Evolutionary conservation across 2,329 filamentous ascomycete species (phyloP).

Genomic region (Aureobasidium uvarum): DNA sequence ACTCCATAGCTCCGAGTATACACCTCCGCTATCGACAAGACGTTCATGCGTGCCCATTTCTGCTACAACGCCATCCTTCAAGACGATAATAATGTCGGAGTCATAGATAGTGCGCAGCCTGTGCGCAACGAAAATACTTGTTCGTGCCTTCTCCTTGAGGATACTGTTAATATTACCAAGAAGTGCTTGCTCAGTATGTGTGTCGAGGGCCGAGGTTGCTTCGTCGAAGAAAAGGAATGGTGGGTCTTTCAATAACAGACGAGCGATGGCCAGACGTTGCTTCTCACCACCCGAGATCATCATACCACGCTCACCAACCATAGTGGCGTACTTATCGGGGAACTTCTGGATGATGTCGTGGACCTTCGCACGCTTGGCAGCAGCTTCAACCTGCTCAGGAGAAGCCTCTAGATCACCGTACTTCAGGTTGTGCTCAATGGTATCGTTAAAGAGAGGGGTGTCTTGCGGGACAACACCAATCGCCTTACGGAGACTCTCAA

Average conservation of each 20-base stretch:
- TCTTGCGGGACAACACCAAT: constrained; percentile 98
- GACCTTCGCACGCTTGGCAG: constrained; percentile 78
- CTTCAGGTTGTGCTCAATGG: constrained; percentile 90
- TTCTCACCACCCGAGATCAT: constrained; percentile 97
- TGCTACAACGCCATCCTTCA: constrained; percentile 78
- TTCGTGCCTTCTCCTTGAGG: constrained; percentile 79
- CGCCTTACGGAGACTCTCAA: constrained; percentile 77
- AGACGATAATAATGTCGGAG: constrained; percentile 84
- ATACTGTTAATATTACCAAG: constrained; percentile 93
- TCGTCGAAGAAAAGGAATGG: constrained; percentile 93
- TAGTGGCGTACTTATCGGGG: constrained; percentile 85
- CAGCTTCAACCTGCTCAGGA: constrained; percentile 68
- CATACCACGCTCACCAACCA: constrained; percentile 89
- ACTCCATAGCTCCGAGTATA: constrained; percentile 91
- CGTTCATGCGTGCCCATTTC: constrained; percentile 86
- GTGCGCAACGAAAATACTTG: constrained; percentile 94
- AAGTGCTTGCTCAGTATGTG: constrained; percentile 86
- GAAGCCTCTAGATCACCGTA: constrained; percentile 82
- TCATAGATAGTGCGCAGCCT: constrained; percentile 91
- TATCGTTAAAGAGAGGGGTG: constrained; percentile 95
- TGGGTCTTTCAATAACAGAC: constrained; percentile 83
- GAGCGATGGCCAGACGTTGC: constrained; percentile 79
- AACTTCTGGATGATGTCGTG: constrained; percentile 77
- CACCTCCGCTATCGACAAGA: constrained; percentile 71
- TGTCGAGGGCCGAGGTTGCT: constrained; percentile 88